A percentile compares a stretch with the other conserved stretches of the same genome.
phyloP scores from a whole-genome alignment of 225 moss, liverwort and hornwort genomes.

The Lunularia cruciata region DNA sequence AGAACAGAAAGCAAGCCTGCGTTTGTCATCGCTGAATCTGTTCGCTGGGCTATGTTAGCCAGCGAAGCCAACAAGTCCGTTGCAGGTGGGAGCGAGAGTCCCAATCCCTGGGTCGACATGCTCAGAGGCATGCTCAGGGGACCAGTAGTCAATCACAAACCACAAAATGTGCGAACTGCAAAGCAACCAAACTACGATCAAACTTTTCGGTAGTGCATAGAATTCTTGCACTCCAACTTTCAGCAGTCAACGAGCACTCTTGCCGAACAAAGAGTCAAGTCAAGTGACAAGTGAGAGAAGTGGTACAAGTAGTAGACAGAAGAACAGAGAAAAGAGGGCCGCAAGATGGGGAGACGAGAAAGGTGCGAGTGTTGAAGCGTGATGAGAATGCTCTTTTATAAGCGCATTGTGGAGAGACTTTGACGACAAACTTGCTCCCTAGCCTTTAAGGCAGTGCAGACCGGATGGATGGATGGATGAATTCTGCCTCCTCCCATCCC shows the following conservation, averaged over 20 bases:
- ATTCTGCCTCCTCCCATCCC: neutral
- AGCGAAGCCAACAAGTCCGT: constrained; percentile 43
- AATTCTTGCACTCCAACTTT: neutral
- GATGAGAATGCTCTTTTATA: constrained; percentile 29
- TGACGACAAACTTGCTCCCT: constrained; percentile 9
- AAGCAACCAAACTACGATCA: too few species aligned
- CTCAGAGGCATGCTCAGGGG: constrained; percentile 33
- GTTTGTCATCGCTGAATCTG: constrained; percentile 46
- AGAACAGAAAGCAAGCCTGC: constrained; percentile 46
- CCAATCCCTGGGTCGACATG: constrained; percentile 31
- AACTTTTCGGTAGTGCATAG: neutral
- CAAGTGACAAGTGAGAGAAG: neutral
- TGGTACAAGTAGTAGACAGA: neutral
- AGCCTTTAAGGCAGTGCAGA: neutral
- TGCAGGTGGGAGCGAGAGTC: constrained; percentile 26
- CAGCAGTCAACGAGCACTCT: neutral
- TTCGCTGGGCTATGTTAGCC: constrained; percentile 39
- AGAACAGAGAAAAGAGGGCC: neutral
- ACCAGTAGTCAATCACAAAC: too few species aligned
- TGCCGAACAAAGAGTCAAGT: neutral
- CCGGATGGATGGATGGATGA: constrained; percentile 26
- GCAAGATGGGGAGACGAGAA: neutral
- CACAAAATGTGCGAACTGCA: too few species aligned
- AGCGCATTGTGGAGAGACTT: constrained; percentile 1
- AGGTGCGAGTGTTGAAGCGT: constrained; percentile 27